A percentile compares a stretch with the other conserved stretches of the same genome.
Conservation (phyloP, 23 red algal genomes). For the Gracilariopsis chorda region DNA sequence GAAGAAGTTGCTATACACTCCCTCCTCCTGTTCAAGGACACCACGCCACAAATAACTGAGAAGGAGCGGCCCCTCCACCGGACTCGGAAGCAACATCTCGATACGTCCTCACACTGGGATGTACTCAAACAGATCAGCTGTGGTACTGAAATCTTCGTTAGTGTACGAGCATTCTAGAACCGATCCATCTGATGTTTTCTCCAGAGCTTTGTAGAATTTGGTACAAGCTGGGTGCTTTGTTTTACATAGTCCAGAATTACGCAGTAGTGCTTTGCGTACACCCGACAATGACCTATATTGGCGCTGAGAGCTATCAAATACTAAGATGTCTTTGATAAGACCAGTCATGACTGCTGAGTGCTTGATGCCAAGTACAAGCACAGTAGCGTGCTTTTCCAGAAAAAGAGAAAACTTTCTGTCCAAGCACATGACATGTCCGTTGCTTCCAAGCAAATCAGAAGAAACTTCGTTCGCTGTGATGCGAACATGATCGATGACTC, state of each 20-base stretch:
- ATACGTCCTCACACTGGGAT: not conserved
- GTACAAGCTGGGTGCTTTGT: not conserved
- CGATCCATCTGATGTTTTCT: not conserved
- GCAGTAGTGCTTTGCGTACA: not conserved
- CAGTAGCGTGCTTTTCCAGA: not conserved
- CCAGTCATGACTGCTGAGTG: not conserved
- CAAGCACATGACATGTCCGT: not conserved
- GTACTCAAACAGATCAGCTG: not conserved
- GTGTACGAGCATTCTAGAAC: not conserved
- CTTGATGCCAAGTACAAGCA: not conserved
- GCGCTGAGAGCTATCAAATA: not conserved
- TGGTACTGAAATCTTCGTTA: no score
- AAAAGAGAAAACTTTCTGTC: not conserved
- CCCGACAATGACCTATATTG: not conserved
- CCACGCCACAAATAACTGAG: not conserved
- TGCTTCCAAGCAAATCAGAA: no score
- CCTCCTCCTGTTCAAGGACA: not conserved
- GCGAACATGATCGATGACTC: no score
- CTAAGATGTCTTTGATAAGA: not conserved
- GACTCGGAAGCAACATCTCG: not conserved
- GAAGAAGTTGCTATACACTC: not conserved
- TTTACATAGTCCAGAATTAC: not conserved
- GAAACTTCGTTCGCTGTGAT: not conserved
- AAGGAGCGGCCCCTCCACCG: not conserved
- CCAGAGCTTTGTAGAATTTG: not conserved